phyloP scores from a whole-genome alignment of 768 basidiomycete species.

The Cytidiella melzeri region DNA sequence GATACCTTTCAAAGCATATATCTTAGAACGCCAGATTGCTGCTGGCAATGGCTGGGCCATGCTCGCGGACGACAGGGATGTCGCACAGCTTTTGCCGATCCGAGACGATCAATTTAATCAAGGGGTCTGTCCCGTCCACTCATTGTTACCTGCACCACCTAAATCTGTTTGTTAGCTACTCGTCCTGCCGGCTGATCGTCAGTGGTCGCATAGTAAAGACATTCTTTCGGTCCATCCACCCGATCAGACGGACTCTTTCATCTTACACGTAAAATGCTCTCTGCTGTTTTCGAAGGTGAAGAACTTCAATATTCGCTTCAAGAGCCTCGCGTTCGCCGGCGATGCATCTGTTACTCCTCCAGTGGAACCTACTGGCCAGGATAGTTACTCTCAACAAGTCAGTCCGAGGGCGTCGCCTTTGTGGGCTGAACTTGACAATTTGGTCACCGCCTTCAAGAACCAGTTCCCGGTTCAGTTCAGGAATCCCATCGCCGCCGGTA shows the following conservation, averaged over 20 bases:
- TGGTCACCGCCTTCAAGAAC: constrained; percentile 48
- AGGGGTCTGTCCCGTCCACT: constrained; percentile 40
- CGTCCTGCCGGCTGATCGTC: constrained; percentile 38
- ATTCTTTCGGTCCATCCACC: constrained; percentile 54
- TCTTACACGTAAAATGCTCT: constrained; percentile 63
- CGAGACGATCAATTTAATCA: constrained; percentile 52
- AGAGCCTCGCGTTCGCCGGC: constrained; percentile 52
- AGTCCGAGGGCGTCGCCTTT: constrained; percentile 57
- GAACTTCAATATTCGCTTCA: constrained; percentile 63
- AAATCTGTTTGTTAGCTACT: constrained; percentile 2
- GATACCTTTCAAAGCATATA: no score
- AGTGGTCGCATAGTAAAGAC: constrained; percentile 61
- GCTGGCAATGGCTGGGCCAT: constrained; percentile 70
- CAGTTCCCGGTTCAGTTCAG: constrained; percentile 52
- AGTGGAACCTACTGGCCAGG: neutral
- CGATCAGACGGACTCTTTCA: constrained; percentile 66
- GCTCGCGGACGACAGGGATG: constrained; percentile 66
- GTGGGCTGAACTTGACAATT: constrained; percentile 56
- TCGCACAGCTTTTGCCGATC: constrained; percentile 67
- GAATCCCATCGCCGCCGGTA: constrained; percentile 45
- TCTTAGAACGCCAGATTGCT: constrained; percentile 60
- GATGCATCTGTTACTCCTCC: constrained; percentile 39
- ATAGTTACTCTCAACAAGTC: constrained; percentile 13
- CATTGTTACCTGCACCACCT: neutral
- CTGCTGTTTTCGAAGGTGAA: constrained; percentile 62